Evolutionary conservation across 129 eudicot genomes (phyloP).

Genomic region (Tagetes erecta): DNA sequence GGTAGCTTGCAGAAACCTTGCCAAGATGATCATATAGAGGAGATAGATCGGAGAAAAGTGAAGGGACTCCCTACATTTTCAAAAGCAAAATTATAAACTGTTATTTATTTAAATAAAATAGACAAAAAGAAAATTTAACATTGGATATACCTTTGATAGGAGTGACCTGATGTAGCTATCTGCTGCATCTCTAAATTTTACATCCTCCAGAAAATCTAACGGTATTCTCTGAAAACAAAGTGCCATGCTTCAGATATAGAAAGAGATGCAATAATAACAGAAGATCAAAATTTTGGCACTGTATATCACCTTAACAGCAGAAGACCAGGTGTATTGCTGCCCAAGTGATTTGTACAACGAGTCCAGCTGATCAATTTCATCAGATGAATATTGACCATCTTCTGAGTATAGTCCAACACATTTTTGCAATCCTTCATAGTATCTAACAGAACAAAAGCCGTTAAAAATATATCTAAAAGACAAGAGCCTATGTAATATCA

Average conservation of each 20-base stretch:
- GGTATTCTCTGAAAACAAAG: slow-evolving; percentile 71
- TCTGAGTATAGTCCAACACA: slow-evolving; percentile 72
- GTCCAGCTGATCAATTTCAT: slow-evolving; percentile 68
- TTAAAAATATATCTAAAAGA: slow-evolving; percentile 9
- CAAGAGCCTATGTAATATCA: background rate
- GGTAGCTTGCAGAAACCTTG: slow-evolving; percentile 62
- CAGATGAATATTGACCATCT: slow-evolving; percentile 60
- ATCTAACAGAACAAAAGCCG: slow-evolving; percentile 43
- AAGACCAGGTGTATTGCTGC: slow-evolving; percentile 83
- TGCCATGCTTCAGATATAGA: background rate
- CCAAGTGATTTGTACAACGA: slow-evolving; percentile 74
- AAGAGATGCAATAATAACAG: slow-evolving; percentile 4
- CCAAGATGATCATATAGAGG: slow-evolving; percentile 93
- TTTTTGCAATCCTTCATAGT: slow-evolving; percentile 89
- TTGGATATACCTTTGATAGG: slow-evolving; percentile 68
- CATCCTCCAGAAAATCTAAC: slow-evolving; percentile 78
- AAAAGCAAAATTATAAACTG: slow-evolving; percentile 26
- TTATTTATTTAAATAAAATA: slow-evolving; percentile 9
- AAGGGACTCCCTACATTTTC: slow-evolving; percentile 81
- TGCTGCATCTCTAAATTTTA: slow-evolving; percentile 73
- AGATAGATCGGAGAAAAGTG: slow-evolving; percentile 94
- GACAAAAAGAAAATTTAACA: background rate
- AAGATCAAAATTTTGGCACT: slow-evolving; percentile 5
- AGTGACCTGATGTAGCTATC: slow-evolving; percentile 77
- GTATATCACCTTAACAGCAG: slow-evolving; percentile 85